Evolutionary conservation across 306 rosid genomes (phyloP), one percentile per base, ranked within the genome.

Genomic region (Potentilla sterilis): DNA sequence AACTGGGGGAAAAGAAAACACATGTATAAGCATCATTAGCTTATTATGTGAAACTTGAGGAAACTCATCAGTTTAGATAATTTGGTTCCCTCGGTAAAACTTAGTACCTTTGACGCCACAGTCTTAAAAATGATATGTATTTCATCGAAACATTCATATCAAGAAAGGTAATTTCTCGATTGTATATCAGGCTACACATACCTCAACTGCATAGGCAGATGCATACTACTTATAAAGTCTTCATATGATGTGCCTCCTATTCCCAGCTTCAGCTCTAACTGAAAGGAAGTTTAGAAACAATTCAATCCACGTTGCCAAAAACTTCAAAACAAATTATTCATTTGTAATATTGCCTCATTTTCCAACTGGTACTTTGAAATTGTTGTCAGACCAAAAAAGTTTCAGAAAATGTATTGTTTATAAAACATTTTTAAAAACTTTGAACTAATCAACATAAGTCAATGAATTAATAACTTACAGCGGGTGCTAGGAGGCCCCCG

Each of bases 141-240:
- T 16, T 40, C 21, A 64, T 8, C 19, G 46, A 12, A 16, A 37
- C 65, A 4, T 52, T 54, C 49, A 52, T 54, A 5, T n/a, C 14
- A 0, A 35, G 12, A 71, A 19, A 1, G 75, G 35, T n/a, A 5
- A 35, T 49, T 42, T 51, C 19, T 21, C 22, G 15, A 37, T 15
- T 35, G 44, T 35, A 37, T 37, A 35, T 16, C 46, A 63, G 12
- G 14, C 44, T 19, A 11, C 24, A 37, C 74, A 81, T 89, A 94
- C 97, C 97, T 94, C 93, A 94, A 86, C 80, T 94, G 98, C 97
- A 92, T 85, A 11, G 98, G 98, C 51, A 94, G 89, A 90, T 92
- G 89, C 81, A 90, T 2, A 78, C 79, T 94, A 70, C 79, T 77
- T 59, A 92, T 41, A 1, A 47, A 47, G 6, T 47, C 52, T 47